These are phyloP conservation scores for Rosa chinensis DNA, from an alignment of 306 rosid genomes.

Conservation along the genomic window DNA sequence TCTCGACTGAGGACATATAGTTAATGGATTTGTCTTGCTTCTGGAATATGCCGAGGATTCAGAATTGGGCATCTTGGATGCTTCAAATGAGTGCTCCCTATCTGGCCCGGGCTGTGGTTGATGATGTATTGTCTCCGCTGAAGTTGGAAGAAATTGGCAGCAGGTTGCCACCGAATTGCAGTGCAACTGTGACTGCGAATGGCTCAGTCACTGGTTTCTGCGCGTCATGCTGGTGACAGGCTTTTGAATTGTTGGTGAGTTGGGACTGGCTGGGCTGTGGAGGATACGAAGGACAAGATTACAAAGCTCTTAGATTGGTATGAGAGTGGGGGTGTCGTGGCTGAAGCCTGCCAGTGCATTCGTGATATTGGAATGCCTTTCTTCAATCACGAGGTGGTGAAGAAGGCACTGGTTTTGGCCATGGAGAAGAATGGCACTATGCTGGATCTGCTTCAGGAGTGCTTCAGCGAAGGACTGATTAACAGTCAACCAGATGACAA, in stretches of 20 bases:
- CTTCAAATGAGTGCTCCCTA: conserved; percentile 91
- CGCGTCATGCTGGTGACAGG: conserved; percentile 98
- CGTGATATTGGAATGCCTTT: conserved; percentile 95
- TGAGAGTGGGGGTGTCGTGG: conserved; percentile 81
- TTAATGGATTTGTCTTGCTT: conserved; percentile 80
- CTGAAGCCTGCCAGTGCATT: conserved; percentile 93
- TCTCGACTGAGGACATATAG: conserved; percentile 88
- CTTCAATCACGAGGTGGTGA: conserved; percentile 99
- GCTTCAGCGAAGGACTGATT: conserved; percentile 89
- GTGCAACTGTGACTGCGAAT: conserved; percentile 77
- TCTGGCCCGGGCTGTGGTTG: conserved; percentile 93
- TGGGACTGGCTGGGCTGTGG: conserved; percentile 99
- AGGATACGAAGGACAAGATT: conserved; percentile 97
- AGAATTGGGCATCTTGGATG: conserved; percentile 87
- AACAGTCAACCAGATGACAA: conserved; percentile 87
- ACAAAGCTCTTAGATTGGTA: conserved; percentile 86
- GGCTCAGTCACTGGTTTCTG: conserved; percentile 74
- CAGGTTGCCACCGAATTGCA: conserved; percentile 60
- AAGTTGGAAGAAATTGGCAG: conserved; percentile 81
- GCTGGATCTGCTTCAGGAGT: conserved; percentile 84
- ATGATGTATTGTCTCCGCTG: conserved; percentile 81
- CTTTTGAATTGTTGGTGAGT: conserved; percentile 97
- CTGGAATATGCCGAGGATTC: conserved; percentile 95
- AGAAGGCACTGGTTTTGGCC: conserved; percentile 95
- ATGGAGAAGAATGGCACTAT: conserved; percentile 95